Base-by-base conservation (phyloP, 306 rosid species). In the Sophora flavescens region DNA sequence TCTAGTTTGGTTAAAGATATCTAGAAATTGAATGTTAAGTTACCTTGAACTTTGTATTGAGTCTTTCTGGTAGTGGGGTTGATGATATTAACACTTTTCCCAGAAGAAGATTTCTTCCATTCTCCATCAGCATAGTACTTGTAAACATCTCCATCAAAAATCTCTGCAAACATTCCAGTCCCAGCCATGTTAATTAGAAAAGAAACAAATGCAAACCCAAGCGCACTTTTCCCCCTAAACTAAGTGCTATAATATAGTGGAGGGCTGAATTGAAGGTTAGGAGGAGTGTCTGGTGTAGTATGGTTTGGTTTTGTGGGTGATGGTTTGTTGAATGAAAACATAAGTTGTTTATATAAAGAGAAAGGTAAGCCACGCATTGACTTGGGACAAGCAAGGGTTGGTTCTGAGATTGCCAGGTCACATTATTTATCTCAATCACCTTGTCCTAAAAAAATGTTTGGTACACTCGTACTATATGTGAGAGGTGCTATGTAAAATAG, bases 21-120 rank as follows among this genome's bases (percentile, higher is more conserved):
- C 56, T 13, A 70, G 28, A 26, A 61, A 11, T 65, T 0, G 22
- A 47, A 52, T 4, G 53, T 58, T 63, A 11, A 39, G 59, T 76
- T 75, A 94, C 98, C 97, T 89, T 95, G 98, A 86, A 95, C 98
- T 83, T 84, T 95, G 92, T 92, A 95, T 42, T 92, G 96, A 75
- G 91, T 87, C 77, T 88, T 88, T 81, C 97, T 79, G 1, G 96
- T 88, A 26, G 97, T 90, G 4, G 98, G 98, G 68, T 95, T 92
- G 83, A 95, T 78, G 74, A 95, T 95, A 41, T 92, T 48, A 83
- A 95, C 98, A 72, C 77, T 87, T 74, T 92, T 89, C 14, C 91
- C 91, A 12, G 98, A 92, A 54, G 95, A 67, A 28, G 96, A 90
- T 65, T 85, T 90, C 87, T 84, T 90, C 98, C 98, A 95, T 66